Evolutionary conservation across 2,329 filamentous ascomycete genomes (phyloP), one percentile per base, ranked within the genome.

Genomic region (Fusarium camptoceras): DNA sequence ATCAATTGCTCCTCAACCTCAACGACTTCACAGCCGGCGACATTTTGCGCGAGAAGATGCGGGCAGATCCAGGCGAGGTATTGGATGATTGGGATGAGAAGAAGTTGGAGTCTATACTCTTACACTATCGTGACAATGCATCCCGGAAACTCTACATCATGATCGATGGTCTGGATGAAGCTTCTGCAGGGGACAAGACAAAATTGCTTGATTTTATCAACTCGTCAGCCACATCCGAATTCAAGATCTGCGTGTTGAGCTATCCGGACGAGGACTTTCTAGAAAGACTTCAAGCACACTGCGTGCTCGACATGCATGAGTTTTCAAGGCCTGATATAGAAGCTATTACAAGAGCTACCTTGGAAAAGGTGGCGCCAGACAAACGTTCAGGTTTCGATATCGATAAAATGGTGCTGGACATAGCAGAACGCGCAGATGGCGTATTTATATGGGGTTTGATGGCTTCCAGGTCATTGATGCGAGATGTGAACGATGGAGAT

Each of bases 401-500:
- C 1, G 18, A 42, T 2, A 8, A 5, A 1, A 4, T 61, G 6
- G 57, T 41, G 3, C 2, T 5, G 3, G 3, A 22, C 1, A 37
- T 64, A 39, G 34, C 34, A 37, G 34, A 37, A 12, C 6, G 0
- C 18, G 49, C 61, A 6, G 24, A 61, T 0, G 61, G 61, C 2
- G 37, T 64, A 9, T 64, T 64, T 31, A 16, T 64, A 2, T 64
- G 57, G 57, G 57, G 18, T 11, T 22, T 61, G 8, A 15, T 64
- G 10, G 50, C 51, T 3, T 61, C 57, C 2, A 44, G 27, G 2
- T 64, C 61, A 5, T 8, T 51, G 16, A 28, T 64, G 3, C 20
- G 61, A n/a, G 57, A 57, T 1, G 10, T 64, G 1, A 56, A 55
- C 10, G 60, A 64, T 12, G 61, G 50, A 5, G 56, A 64, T 10